Base-by-base conservation (phyloP, 2,329 filamentous ascomycete species). In the Bipolaris oryzae region DNA sequence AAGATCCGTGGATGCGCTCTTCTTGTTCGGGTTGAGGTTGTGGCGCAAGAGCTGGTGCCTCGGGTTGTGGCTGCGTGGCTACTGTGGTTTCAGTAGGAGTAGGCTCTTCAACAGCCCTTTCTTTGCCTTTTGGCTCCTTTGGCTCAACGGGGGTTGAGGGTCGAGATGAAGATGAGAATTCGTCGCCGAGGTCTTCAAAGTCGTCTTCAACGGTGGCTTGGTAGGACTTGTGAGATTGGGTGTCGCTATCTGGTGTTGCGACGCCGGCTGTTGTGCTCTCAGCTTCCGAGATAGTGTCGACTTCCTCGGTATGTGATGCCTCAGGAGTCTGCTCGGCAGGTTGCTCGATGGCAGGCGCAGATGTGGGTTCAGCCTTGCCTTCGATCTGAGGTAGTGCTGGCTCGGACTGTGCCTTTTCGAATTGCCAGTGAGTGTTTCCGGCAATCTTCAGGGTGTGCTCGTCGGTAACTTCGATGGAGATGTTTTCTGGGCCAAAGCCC, bases 1-100 rank as follows among this genome's bases (percentile, higher is more conserved):
- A 91, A 63, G 87, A 82, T 72, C 88, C 88, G 55, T 88, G 78
- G 58, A 81, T 84, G 66, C 87, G 86, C 78, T 90, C 87, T 20
- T 64, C 44, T 33, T 67, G 49, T 13, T 70, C 54, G 2, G 49
- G 21, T 33, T 59, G 53, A 47, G 63, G 28, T 9, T 59, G 53
- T 21, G 45, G 34, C 34, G 61, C 56, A 38, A 58, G 63, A 7
- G 51, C 58, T 11, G 63, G 57, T 11, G 33, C 57, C 42, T 71
- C 62, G 7, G 59, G 33, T 34, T 72, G 60, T 20, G 58, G 57
- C 23, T 72, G 61, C 15, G 60, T 53, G 33, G 64, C 55, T 10
- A 67, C 53, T 49, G 62, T 57, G 1, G 62, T 62, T 33, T 69
- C 57, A 9, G 58, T 58, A 16, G 39, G 18, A 21, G 28, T 28